Percentiles rank a stretch among this genome's conserved stretches.
phyloP scores from a whole-genome alignment of 805 yeast genomes.

The Lipomyces mesembrius region DNA sequence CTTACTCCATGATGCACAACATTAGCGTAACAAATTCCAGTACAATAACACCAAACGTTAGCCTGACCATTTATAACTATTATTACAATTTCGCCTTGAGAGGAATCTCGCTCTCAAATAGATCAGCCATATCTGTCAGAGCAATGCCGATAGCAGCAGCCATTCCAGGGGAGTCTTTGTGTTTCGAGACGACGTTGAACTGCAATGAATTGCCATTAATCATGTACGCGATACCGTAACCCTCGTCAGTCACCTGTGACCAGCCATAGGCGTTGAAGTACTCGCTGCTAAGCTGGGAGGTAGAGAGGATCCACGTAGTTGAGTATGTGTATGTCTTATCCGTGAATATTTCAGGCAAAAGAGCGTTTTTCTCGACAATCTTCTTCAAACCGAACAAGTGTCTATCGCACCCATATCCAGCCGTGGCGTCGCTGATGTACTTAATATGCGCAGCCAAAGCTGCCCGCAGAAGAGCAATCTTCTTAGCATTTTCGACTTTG shows the following conservation, averaged over 20 bases:
- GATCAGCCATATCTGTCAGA: slow-evolving; percentile 78
- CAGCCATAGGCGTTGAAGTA: slow-evolving; percentile 92
- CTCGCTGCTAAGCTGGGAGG: slow-evolving; percentile 87
- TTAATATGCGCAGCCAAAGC: slow-evolving; percentile 76
- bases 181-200: slow-evolving; percentile 79
- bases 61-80: neutral
- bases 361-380: slow-evolving; percentile 62
- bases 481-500: slow-evolving; percentile 55
- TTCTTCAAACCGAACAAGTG: slow-evolving; percentile 88
- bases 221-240: slow-evolving; percentile 94
- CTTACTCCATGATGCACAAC: no score
- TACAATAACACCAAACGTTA: no score
- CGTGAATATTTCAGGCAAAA: slow-evolving; percentile 65
- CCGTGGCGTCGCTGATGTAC: slow-evolving; percentile 76
- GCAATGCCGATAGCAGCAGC: slow-evolving; percentile 72
- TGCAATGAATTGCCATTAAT: slow-evolving; percentile 83
- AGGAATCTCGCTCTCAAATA: slow-evolving; percentile 51
- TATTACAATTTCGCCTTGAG: slow-evolving; percentile 46
- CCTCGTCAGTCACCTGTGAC: slow-evolving; percentile 93
- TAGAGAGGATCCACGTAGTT: slow-evolving; percentile 81
- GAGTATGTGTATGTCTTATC: slow-evolving; percentile 81
- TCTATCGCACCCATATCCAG: slow-evolving; percentile 90
- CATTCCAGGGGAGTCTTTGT: slow-evolving; percentile 55
- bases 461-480: slow-evolving; percentile 66
- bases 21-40: no score